These are phyloP conservation scores for Rutstroemia sp. DNA, from an alignment of 2,329 filamentous ascomycete genomes.

Conservation along the genomic window DNA sequence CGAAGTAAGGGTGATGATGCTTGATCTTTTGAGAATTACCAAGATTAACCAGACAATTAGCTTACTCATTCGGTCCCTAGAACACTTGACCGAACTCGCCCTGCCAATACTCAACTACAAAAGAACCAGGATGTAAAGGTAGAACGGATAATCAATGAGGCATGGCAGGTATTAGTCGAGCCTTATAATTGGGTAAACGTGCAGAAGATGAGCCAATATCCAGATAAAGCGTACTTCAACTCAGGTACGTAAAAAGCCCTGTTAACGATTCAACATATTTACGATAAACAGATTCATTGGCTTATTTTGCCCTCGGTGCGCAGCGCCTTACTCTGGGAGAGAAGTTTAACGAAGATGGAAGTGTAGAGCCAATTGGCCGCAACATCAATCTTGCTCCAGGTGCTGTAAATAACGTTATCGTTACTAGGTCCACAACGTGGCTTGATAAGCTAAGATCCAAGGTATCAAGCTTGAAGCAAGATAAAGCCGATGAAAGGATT, in stretches of 20 bases:
- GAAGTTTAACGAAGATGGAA: not conserved
- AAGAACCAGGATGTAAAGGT: not conserved
- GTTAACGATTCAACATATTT: not conserved
- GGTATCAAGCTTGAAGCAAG: not conserved
- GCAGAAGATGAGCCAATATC: not conserved
- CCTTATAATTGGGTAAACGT: not conserved
- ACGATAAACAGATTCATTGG: not conserved
- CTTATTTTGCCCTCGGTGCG: not conserved
- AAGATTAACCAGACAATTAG: not conserved
- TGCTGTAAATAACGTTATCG: not conserved
- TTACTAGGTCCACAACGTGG: not conserved
- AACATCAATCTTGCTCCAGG: not conserved
- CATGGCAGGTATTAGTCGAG: not conserved
- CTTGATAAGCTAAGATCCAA: not conserved
- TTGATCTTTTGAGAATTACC: not conserved
- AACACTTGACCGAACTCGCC: not conserved
- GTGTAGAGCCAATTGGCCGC: not conserved
- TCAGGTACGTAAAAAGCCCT: not conserved
- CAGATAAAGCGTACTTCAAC: not conserved
- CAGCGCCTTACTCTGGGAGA: not conserved
- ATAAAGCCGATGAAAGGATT: not conserved
- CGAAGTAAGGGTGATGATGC: not conserved
- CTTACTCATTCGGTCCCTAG: not conserved
- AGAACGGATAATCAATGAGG: too few species aligned
- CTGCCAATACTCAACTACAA: not conserved